Evolutionary conservation across 176 grass and related monocot genomes (phyloP).

Genomic region (Bromus sterilis): DNA sequence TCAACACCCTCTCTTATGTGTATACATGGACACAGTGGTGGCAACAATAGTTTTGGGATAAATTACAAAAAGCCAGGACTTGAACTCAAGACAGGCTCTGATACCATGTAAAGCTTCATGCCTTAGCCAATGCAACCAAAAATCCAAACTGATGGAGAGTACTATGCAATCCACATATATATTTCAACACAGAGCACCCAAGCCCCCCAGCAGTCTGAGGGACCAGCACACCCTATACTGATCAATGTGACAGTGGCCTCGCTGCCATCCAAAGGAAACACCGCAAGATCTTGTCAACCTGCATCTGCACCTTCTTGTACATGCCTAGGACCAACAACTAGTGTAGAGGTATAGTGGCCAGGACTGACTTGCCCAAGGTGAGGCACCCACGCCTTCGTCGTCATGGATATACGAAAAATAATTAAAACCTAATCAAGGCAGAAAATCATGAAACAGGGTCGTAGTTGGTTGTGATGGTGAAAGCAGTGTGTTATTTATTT

Average conservation of each 20-base stretch:
- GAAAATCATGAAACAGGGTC: background rate
- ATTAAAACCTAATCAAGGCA: constrained; percentile 4
- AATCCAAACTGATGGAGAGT: no score
- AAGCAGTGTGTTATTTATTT: background rate
- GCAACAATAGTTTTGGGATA: no score
- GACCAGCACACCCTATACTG: background rate
- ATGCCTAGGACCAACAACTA: background rate
- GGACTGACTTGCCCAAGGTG: background rate
- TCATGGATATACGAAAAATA: background rate
- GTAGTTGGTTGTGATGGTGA: background rate
- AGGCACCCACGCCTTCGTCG: background rate
- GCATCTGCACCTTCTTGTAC: background rate
- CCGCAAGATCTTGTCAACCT: background rate
- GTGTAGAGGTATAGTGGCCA: background rate
- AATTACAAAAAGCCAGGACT: no score
- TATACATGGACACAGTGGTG: no score
- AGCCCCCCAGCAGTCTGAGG: background rate
- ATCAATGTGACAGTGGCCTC: background rate
- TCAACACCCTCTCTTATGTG: no score
- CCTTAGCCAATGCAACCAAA: no score
- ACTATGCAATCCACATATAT: no score
- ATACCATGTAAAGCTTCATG: no score
- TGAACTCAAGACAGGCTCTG: no score
- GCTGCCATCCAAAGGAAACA: background rate
- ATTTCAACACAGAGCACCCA: no score